Base-by-base conservation (phyloP, 495 filamentous ascomycete genomes). In the Daldinia childiae region DNA sequence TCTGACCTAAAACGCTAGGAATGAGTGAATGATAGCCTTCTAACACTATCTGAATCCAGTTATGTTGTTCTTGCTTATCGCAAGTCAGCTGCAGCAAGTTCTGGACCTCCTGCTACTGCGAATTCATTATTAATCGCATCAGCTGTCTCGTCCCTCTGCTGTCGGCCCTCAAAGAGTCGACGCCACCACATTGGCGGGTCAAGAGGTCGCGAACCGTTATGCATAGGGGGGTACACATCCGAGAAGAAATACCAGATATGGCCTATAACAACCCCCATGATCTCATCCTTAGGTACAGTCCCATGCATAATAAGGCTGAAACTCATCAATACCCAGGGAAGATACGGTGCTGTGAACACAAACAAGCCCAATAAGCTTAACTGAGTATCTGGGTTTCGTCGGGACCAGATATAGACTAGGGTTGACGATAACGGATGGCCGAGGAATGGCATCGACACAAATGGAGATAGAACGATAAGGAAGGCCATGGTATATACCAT, bases 201-300 rank as follows among this genome's bases (percentile, higher is more conserved):
- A 55, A 99, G 82, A 6, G 95, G 95, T 51, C 92, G 86, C 50
- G 91, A 90, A 29, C 93, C 94, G 68, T 89, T 88, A 78, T 97
- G 91, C 52, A 98, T 86, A 29, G 93, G 90, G 6, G 95, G 95
- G 78, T 97, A 99, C 15, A 99, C 93, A 75, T 99, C 95, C 56
- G 89, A 91, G 82, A 98, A 98, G 83, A 97, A 99, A 78, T 98
- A 99, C 92, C 94, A 99, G 32, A 98, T 87, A 81, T 99, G 95
- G 3, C 95, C 95, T 57, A 98, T 92, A 6, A 94, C 87, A 15
- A 97, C 91, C 6, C 95, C 95, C 81, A 93, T 92, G 64, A 99
- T 89, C 83, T 99, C 95, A 79, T 99, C 95, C 85, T 96, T 97
- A 12, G 95, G 95, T 34, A 97, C 82, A 1, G 85, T 91, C 11